Evolutionary conservation across 495 filamentous ascomycete species (phyloP), one percentile per base, ranked within the genome.

Genomic region (Rusavskia elegans): DNA sequence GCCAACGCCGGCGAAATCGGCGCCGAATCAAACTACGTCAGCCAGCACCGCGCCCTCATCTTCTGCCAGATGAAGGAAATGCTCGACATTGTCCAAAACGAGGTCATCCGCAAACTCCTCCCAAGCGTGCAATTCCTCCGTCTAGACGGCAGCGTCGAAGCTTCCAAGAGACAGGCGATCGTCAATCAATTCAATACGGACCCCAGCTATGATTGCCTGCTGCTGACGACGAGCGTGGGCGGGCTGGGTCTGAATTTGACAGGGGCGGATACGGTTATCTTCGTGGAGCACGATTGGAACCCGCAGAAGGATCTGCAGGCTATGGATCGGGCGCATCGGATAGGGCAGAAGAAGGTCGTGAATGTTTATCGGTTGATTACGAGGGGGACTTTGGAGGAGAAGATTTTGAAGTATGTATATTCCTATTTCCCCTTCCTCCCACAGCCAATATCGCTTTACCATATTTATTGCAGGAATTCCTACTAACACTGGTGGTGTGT

Each of bases 11-110:
- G 71, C 42, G 76, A 79, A 44, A 59, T 83, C 20, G 80, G 79
- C 3, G 76, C 80, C 2, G 85, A 82, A 49, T 76, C 81, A 14
- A 83, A 76, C 63, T 89, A 86, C 45, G 90, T 97, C 64, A 90
- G 86, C 56, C 92, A 88, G 5, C 92, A 98, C 58, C 85, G 92
- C 40, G 93, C 93, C 2, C 77, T 98, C 49, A 84, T 98, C 58
- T 98, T 98, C 73, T 98, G 90, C 60, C 92, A 98, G 63, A 93
- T 97, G 85, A 96, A 96, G 64, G 93, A 97, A 64, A 98, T 97
- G 93, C 72, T 97, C 19, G 93, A 97, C 63, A 95, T 97, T 73
- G 93, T 98, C 11, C 89, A 96, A 61, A 84, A 83, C 55, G 84
- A 88, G 45, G 92, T 98, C 6, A 69, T 98, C 16, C 84, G 84